Percentiles rank a stretch among this genome's conserved stretches.
Evolutionary conservation across 192 early-diverging fungal genomes (phyloP).

Genomic region (Rhizoclosmatium sp.): DNA sequence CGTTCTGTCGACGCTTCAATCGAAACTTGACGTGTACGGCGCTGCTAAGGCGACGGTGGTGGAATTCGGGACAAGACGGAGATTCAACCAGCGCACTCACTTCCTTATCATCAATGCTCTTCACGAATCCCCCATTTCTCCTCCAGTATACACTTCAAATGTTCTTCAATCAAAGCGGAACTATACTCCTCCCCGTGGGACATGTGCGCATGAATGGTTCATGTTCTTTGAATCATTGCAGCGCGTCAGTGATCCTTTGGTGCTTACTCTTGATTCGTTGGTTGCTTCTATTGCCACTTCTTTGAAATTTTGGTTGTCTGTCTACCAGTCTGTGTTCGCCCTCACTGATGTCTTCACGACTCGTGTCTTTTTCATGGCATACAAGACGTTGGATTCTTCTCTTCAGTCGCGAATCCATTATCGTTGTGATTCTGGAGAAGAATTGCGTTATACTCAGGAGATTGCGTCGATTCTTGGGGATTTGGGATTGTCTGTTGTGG

Average conservation of each 20-base stretch:
- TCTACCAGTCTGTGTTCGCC: slow-evolving; percentile 15
- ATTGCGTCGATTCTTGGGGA: not conserved
- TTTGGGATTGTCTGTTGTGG: not conserved
- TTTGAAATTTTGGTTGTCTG: slow-evolving; percentile 4
- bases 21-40: slow-evolving; percentile 1
- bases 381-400: not conserved
- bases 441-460: not conserved
- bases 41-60: not conserved
- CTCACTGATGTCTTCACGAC: slow-evolving; percentile 22
- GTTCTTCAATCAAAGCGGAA: not conserved
- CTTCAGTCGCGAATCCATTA: slow-evolving; percentile 11
- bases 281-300: not conserved
- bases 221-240: slow-evolving; percentile 23
- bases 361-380: not conserved
- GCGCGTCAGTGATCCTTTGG: not conserved
- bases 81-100: not conserved
- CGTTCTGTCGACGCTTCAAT: not conserved
- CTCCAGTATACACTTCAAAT: slow-evolving; percentile 12
- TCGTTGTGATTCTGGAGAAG: slow-evolving; percentile 21
- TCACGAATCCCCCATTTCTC: not conserved
- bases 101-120: not conserved
- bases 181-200: not conserved
- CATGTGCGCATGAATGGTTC: slow-evolving; percentile 37
- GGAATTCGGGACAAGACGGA: slow-evolving; percentile 26
- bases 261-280: not conserved